Conservation (phyloP, 1,284 basidiomycete species). For the Ceratobasidium theobromae region DNA sequence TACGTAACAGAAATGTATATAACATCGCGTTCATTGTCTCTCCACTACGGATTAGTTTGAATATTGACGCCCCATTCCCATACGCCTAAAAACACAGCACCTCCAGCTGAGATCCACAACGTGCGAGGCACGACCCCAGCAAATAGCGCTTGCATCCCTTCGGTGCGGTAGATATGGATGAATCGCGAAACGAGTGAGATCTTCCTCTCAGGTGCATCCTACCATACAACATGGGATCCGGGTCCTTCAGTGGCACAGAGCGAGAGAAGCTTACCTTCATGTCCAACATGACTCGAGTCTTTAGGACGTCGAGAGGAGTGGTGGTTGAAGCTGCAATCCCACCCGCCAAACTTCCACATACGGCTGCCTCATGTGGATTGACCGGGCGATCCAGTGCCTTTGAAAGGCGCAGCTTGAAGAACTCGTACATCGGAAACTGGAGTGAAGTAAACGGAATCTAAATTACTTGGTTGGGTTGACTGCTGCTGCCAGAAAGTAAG, state of each 20-base stretch:
- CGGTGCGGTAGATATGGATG: constrained; percentile 64
- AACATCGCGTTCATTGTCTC: too few species aligned
- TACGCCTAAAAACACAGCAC: constrained; percentile 93
- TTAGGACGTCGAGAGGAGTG: constrained; percentile 95
- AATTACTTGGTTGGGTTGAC: background rate
- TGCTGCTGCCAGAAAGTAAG: background rate
- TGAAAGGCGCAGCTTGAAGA: constrained; percentile 70
- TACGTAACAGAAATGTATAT: too few species aligned
- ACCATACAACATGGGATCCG: background rate
- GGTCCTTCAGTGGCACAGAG: background rate
- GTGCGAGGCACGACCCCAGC: constrained; percentile 88
- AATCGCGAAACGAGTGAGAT: constrained; percentile 60
- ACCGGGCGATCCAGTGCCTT: constrained; percentile 55
- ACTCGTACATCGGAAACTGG: constrained; percentile 96
- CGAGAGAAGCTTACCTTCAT: constrained; percentile 56
- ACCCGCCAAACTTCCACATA: constrained; percentile 91
- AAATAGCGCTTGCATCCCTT: constrained; percentile 80
- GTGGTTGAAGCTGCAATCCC: constrained; percentile 88
- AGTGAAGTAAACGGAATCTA: constrained; percentile 97
- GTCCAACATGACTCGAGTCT: constrained; percentile 97
- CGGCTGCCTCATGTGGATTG: constrained; percentile 80
- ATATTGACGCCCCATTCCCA: constrained; percentile 71
- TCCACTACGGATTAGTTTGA: too few species aligned
- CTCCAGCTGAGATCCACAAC: constrained; percentile 94
- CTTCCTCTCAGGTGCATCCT: constrained; percentile 54